phyloP scores from a whole-genome alignment of 202 grass and related monocot genomes.

The Alloteropsis angusta region DNA sequence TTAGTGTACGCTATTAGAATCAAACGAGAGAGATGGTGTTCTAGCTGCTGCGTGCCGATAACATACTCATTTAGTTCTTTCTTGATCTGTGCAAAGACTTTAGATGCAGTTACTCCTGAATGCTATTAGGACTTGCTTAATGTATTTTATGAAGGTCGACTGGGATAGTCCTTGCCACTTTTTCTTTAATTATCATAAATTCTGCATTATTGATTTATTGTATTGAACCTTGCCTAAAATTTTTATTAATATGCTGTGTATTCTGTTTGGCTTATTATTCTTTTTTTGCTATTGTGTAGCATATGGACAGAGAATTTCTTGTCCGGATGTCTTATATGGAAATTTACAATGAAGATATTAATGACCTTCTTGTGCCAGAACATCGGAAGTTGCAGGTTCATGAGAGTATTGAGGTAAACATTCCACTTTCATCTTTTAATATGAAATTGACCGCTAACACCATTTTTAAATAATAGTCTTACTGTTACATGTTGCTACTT shows the following conservation, averaged over 20 bases:
- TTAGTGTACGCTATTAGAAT: background rate
- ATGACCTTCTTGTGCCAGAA: conserved; percentile 87
- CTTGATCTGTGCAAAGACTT: background rate
- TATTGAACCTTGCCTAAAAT: background rate
- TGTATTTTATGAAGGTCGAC: background rate
- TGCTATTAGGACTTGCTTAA: background rate
- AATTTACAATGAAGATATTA: conserved; percentile 97
- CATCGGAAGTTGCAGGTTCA: conserved; percentile 94
- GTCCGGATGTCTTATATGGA: conserved; percentile 98
- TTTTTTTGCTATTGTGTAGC: conserved; percentile 37
- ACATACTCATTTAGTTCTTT: background rate
- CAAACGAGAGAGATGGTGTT: background rate
- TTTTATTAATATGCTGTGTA: background rate
- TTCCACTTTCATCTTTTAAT: background rate
- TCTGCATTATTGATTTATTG: background rate
- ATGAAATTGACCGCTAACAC: background rate
- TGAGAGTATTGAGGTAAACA: conserved; percentile 76
- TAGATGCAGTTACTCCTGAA: background rate
- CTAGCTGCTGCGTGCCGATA: background rate
- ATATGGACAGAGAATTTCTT: conserved; percentile 80
- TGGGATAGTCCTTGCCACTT: background rate
- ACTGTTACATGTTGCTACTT: background rate
- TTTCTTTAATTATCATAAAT: background rate
- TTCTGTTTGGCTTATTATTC: background rate
- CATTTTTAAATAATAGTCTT: background rate